A percentile compares a stretch with the other conserved stretches of the same genome.
Evolutionary conservation across 805 yeast species (phyloP).

Genomic region (Candida endomychidarum): DNA sequence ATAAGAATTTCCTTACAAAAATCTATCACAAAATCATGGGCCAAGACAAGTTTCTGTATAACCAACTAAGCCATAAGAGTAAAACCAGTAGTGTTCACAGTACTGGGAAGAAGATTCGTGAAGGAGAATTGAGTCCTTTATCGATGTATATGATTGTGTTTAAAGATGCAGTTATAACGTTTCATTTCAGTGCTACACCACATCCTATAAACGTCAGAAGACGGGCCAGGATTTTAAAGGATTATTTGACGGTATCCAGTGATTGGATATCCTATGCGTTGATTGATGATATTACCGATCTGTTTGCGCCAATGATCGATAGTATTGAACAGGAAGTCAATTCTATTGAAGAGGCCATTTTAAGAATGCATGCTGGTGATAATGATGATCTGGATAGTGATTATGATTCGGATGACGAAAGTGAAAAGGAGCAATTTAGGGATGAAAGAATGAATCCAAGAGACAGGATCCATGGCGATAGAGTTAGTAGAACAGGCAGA

Average conservation of each 20-base stretch:
- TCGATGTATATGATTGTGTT: conserved; percentile 93
- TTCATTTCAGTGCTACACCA: conserved; percentile 93
- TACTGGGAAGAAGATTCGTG: conserved; percentile 33
- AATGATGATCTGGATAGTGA: conserved; percentile 46
- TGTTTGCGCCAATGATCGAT: conserved; percentile 94
- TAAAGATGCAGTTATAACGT: conserved; percentile 85
- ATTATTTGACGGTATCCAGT: conserved; percentile 84
- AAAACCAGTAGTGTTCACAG: conserved; percentile 21
- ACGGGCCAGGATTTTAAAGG: conserved; percentile 82
- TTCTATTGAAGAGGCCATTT: conserved; percentile 88
- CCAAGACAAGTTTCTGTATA: not conserved
- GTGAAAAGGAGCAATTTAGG: conserved; percentile 15
- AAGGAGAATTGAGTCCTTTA: conserved; percentile 75
- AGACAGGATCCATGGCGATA: conserved; percentile 2
- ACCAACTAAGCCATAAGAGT: conserved; percentile 1
- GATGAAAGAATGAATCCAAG: conserved; percentile 7
- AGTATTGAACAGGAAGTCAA: conserved; percentile 93
- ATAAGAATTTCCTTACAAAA: conserved; percentile 13
- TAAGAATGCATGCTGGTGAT: conserved; percentile 78
- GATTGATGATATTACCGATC: conserved; percentile 96
- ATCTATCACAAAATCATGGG: conserved; percentile 11
- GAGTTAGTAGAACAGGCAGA: not conserved
- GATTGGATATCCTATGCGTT: conserved; percentile 98
- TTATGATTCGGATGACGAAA: conserved; percentile 22
- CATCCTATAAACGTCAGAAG: conserved; percentile 95